Base-by-base conservation (phyloP, 2,329 filamentous ascomycete species). In the Paradendryphiella salina region DNA sequence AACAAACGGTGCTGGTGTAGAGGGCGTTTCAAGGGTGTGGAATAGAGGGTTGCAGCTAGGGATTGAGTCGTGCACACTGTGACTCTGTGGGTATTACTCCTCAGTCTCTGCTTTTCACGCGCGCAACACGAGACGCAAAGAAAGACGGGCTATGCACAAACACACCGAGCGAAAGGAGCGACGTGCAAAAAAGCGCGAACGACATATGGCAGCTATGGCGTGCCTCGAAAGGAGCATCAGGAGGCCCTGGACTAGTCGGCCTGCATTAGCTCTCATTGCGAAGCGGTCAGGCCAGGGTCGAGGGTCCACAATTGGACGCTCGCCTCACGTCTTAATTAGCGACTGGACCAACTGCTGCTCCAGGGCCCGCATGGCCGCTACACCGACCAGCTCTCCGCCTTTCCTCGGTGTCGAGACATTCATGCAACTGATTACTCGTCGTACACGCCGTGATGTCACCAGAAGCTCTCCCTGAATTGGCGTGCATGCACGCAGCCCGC, bases 11-110 rank as follows among this genome's bases (percentile, higher is more conserved):
- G 49, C 50, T 60, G 57, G 53, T 48, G 60, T 60, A 50, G 60
- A 52, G 46, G 36, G 46, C 42, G 63, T 66, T 66, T 66, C 63
- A 58, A 55, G 42, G 26, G 40, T 34, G 59, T 54, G 54, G 51
- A 46, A 53, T 54, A 37, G 42, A 31, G 42, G 33, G 34, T 21
- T 49, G 47, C 34, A 28, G 40, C 36, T 39, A 26, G 14, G 48
- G 38, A 36, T 55, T 21, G 39, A 33, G 38, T 39, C 26, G 23
- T 26, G 23, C 23, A 26, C 23, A 26, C 23, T 26, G 23, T 26
- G 23, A 26, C 23, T 26, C 23, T 26, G 8, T 26, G 23, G 8
- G 8, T 26, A 26, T 26, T 10, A 26, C 23, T 26, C 23, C 23
- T 26, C 23, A 26, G 23, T 10, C 23, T 26, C 23, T 26, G 23